Conservation (phyloP, 1,284 basidiomycete species). For the Tilletia caries region DNA sequence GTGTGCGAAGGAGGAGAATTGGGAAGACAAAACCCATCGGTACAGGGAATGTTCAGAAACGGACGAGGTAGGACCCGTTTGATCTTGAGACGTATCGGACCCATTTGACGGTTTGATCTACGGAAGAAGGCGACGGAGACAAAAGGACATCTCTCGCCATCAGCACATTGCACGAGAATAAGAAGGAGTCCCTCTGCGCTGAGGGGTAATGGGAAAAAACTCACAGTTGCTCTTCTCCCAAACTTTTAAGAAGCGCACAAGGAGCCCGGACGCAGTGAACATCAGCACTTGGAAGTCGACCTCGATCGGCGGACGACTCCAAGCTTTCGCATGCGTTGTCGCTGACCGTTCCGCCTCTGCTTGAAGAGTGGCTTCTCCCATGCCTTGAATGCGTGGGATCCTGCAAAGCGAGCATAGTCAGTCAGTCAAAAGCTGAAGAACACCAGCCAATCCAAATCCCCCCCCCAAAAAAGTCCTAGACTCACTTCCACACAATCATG, state of each 20-base stretch:
- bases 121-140: not conserved
- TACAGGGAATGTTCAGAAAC: constrained; percentile 25
- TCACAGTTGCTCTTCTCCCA: constrained; percentile 83
- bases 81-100: constrained; percentile 45
- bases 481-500: constrained; percentile 94
- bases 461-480: too few relatives aligned
- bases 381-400: constrained; percentile 86
- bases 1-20: too few relatives aligned
- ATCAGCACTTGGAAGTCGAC: constrained; percentile 97
- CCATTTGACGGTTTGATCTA: constrained; percentile 29
- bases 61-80: constrained; percentile 41
- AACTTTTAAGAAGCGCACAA: constrained; percentile 95
- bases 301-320: constrained; percentile 95
- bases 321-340: constrained; percentile 84
- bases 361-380: constrained; percentile 79
- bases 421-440: too few relatives aligned
- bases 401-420: constrained; percentile 56
- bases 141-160: not conserved
- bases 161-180: not conserved
- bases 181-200: not conserved
- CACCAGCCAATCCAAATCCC: too few relatives aligned
- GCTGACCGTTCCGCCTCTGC: constrained; percentile 78
- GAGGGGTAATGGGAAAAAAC: too few relatives aligned
- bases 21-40: too few relatives aligned
- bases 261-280: constrained; percentile 92